Conservation (phyloP, 2,329 filamentous ascomycete genomes). For the Sordariomycetes sp. region DNA sequence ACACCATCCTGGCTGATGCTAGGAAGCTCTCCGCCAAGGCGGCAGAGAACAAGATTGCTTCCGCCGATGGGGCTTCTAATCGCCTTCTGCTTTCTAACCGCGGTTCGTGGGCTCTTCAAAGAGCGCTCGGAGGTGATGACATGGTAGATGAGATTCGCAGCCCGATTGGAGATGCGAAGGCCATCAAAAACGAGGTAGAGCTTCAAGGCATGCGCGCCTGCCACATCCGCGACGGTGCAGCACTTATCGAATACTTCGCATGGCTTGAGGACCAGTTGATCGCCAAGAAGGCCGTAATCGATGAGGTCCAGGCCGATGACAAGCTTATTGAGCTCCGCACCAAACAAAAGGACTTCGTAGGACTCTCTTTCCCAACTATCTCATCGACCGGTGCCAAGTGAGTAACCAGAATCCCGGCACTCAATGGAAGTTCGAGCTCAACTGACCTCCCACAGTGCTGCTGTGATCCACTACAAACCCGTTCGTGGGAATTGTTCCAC, state of each 20-base stretch:
- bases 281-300: conserved; percentile 61
- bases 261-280: conserved; percentile 90
- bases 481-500: conserved; percentile 71
- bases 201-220: conserved; percentile 88
- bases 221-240: conserved; percentile 87
- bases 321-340: conserved; percentile 73
- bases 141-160: conserved; percentile 81
- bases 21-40: conserved; percentile 39
- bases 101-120: conserved; percentile 86
- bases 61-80: background rate
- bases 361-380: conserved; percentile 91
- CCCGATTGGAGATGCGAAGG: conserved; percentile 83
- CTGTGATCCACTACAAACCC: conserved; percentile 92
- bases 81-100: conserved; percentile 79
- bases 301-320: conserved; percentile 87
- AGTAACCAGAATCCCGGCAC: conserved; percentile 16
- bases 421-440: background rate
- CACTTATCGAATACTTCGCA: conserved; percentile 85
- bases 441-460: too few species aligned
- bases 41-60: conserved; percentile 24
- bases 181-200: conserved; percentile 86
- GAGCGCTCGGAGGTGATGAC: conserved; percentile 76
- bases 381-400: conserved; percentile 79
- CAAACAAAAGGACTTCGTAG: conserved; percentile 66
- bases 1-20: conserved; percentile 71